Evolutionary conservation across 169 alveolate species (phyloP).

Genomic region (Plasmodium gaboni): DNA sequence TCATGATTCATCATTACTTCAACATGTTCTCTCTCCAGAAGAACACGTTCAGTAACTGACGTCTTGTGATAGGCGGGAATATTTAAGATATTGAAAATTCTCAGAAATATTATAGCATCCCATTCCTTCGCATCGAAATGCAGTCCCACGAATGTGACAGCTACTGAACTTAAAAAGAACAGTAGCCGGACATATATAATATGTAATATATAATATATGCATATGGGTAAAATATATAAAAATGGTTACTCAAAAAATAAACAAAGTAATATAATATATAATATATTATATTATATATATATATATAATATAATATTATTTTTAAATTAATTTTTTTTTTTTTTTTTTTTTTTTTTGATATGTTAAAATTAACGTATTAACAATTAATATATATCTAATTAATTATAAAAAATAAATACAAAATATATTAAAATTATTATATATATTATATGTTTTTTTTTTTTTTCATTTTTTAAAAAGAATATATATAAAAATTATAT

Average conservation of each 20-base stretch:
- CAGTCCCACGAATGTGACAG: conserved; percentile 53
- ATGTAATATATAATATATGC: conserved; percentile 5
- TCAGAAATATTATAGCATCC: conserved; percentile 48
- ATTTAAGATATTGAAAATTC: conserved; percentile 3
- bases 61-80: conserved; percentile 71
- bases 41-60: conserved; percentile 52
- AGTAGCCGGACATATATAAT: conserved; percentile 6
- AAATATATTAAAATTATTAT: no score
- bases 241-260: conserved; percentile 14
- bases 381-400: no score
- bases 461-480: no score
- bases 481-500: no score
- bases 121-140: conserved; percentile 23
- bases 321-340: no score
- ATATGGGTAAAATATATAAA: conserved; percentile 9
- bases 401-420: no score
- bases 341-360: no score
- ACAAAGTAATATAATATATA: no score
- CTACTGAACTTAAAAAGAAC: conserved; percentile 19
- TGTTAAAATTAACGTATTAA: no score
- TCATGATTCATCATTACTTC: conserved; percentile 64
- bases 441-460: no score
- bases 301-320: no score
- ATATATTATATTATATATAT: no score
- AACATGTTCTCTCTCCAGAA: conserved; percentile 56